Evolutionary conservation across 1,284 basidiomycete genomes (phyloP), one percentile per base, ranked within the genome.

Genomic region (Leccinum subspadiceum): DNA sequence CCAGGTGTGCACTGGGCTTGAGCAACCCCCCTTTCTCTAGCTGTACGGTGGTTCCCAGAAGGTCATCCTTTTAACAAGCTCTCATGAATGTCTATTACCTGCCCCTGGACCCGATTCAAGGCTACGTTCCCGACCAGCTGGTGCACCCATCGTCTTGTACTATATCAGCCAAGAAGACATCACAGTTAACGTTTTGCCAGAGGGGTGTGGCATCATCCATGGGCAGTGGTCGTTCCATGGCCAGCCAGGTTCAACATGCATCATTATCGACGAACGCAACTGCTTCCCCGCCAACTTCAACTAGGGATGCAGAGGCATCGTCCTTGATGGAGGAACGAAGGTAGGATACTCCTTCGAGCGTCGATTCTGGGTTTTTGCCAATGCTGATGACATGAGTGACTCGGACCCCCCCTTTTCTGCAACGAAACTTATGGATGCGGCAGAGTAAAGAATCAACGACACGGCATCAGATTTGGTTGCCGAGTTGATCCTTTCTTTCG

Each of bases 311-410:
- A 35, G 44, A 50, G 39, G 63, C 50, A 22, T 66, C 55, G 4
- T 66, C 65, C 0, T 64, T 62, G 37, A 64, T 56, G 3, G 26
- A 57, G 4, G 55, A 48, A 48, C 55, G 53, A n/a, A 66, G 58
- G 22, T 65, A 66, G 33, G 44, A 31, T 15, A 64, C 7, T 2
- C 61, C 7, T 2, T 64, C 54, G 2, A 48, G 22, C 17, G 35
- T 56, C 15, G 0, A 56, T 0, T 1, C 1, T 7, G 63, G 57
- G 15, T 20, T 66, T 31, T 51, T 66, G 4, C 63, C 64, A 1
- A 64, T 51, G 17, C 61, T 66, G 61, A 64, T 51, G 50, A 64
- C 31, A 13, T 64, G 61, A 24, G 63, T 64, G 9, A 66, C 63
- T 5, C 8, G 29, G 53, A 48, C 29, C 33, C 33, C 37, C 63